Conservation (phyloP, 352 stramenopile species). For the Peronosclerospora sorghi region DNA sequence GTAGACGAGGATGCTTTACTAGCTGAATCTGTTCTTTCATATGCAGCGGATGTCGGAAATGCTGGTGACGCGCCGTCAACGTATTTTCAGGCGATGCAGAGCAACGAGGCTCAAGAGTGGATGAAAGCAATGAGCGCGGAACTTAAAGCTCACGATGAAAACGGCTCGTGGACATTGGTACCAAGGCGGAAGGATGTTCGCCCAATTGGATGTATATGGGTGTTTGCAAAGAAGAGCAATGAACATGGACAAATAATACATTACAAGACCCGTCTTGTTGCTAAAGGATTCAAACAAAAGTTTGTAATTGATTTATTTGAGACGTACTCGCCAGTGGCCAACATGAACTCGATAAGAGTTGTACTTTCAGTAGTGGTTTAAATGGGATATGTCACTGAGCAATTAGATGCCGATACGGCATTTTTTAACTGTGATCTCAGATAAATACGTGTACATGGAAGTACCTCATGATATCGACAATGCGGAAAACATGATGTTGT, state of each 20-base stretch:
- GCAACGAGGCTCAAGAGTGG: background rate
- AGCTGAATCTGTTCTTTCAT: constrained; percentile 3
- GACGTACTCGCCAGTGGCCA: constrained; percentile 5
- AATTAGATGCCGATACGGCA: constrained; percentile 3
- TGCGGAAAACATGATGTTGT: background rate
- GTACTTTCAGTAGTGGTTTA: background rate
- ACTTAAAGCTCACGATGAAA: background rate
- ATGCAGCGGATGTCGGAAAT: constrained; percentile 2
- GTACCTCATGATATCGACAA: background rate
- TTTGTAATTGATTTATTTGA: constrained; percentile 5
- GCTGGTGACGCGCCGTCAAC: background rate
- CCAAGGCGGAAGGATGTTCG: background rate
- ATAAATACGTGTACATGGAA: constrained; percentile 3
- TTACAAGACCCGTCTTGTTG: background rate
- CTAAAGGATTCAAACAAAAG: constrained; percentile 2
- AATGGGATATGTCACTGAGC: background rate
- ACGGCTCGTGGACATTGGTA: constrained; percentile 1
- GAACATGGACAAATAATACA: background rate
- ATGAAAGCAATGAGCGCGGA: background rate
- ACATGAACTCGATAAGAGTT: constrained; percentile 6
- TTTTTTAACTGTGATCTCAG: constrained; percentile 4
- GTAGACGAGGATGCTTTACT: constrained; percentile 4
- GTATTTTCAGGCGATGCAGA: constrained; percentile 2
- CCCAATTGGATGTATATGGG: background rate
- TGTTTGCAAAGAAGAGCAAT: constrained; percentile 4